These are phyloP conservation scores for Saccharomyces hybrid DNA, from an alignment of 1,139 yeast genomes.

Conservation along the genomic window DNA sequence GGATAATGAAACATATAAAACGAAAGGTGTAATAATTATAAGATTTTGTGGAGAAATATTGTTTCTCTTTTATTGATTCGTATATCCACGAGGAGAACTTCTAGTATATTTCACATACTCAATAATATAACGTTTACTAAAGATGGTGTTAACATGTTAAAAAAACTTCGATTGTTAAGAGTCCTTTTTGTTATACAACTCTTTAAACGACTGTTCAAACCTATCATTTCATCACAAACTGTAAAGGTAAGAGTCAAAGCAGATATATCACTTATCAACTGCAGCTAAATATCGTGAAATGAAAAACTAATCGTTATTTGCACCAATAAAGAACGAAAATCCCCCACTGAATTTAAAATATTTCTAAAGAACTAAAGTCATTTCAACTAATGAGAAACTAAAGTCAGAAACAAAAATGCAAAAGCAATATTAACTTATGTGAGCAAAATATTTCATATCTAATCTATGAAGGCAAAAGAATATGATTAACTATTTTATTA, in stretches of 20 bases:
- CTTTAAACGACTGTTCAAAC: not conserved
- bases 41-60: not conserved
- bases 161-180: too few relatives aligned
- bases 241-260: not conserved
- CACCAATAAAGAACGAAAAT: not conserved
- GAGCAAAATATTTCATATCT: not conserved
- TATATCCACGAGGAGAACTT: not conserved
- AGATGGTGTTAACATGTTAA: not conserved
- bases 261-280: not conserved
- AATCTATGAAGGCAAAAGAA: not conserved
- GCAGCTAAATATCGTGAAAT: not conserved
- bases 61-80: not conserved
- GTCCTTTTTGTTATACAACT: too few relatives aligned
- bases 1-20: not conserved
- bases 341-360: not conserved
- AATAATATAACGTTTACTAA: not conserved
- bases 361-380: not conserved
- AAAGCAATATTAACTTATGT: not conserved
- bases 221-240: not conserved
- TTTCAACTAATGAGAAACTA: not conserved
- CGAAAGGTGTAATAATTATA: not conserved
- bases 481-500: not conserved
- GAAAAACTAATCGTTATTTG: too few relatives aligned
- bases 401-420: not conserved
- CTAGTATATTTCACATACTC: not conserved